These are phyloP conservation scores for Termitomyces sp. DNA, from an alignment of 1,284 basidiomycete genomes.

Conservation along the genomic window DNA sequence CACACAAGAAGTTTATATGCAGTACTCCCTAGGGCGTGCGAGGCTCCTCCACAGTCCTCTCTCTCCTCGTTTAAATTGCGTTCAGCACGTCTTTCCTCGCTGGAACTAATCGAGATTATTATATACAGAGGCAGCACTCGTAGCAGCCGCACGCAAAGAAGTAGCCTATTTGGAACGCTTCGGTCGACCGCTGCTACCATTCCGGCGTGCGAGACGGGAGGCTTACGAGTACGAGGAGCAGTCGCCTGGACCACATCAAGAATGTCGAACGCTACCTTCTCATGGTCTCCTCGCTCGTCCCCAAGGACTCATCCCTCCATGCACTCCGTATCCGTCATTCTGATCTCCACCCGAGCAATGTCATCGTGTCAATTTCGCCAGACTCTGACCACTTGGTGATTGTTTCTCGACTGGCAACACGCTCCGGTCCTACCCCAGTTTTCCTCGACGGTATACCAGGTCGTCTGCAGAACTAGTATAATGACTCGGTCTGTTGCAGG, in stretches of 20 bases:
- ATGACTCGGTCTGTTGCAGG: constrained; percentile 35
- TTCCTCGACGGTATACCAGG: constrained; percentile 42
- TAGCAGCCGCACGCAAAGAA: constrained; percentile 43
- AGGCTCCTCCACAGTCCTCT: background rate
- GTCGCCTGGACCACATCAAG: constrained; percentile 39
- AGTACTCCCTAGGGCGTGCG: background rate
- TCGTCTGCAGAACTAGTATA: constrained; percentile 42
- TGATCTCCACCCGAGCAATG: constrained; percentile 35
- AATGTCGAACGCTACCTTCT: constrained; percentile 35
- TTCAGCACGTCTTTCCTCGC: background rate
- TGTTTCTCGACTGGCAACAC: constrained; percentile 39
- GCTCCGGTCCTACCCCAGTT: constrained; percentile 42
- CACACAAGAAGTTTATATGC: no score
- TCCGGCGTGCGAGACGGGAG: constrained; percentile 40
- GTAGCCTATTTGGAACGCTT: constrained; percentile 45
- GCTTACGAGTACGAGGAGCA: constrained; percentile 44
- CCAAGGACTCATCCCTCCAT: constrained; percentile 27
- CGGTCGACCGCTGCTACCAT: constrained; percentile 44
- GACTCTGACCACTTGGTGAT: constrained; percentile 28
- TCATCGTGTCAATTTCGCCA: no score
- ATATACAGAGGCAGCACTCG: constrained; percentile 43
- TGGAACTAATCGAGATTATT: constrained; percentile 23
- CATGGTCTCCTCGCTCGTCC: constrained; percentile 34
- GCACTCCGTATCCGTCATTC: constrained; percentile 43
- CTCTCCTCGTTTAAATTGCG: background rate